These are phyloP conservation scores for Hypomontagnella monticulosa DNA, from an alignment of 495 filamentous ascomycete genomes.

Conservation along the genomic window DNA sequence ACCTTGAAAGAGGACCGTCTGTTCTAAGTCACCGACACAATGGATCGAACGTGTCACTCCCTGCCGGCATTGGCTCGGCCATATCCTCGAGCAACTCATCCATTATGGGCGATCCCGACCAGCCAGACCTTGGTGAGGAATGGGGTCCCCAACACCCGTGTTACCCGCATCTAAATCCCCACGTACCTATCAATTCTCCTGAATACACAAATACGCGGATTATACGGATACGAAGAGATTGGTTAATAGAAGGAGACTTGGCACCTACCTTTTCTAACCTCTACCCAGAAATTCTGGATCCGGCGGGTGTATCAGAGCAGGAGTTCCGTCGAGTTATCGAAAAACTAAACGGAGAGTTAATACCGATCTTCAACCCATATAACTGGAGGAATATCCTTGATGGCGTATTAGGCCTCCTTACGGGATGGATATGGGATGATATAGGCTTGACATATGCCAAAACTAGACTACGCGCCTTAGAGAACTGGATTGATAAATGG, in stretches of 20 bases:
- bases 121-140: constrained; percentile 64
- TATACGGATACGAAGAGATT: constrained; percentile 90
- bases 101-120: constrained; percentile 63
- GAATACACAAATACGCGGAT: constrained; percentile 82
- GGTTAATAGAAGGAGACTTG: constrained; percentile 89
- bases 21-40: constrained; percentile 44
- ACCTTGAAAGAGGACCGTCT: constrained; percentile 62
- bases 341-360: constrained; percentile 76
- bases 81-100: constrained; percentile 62
- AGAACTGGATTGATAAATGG: constrained; percentile 83
- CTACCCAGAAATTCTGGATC: constrained; percentile 94
- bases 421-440: constrained; percentile 95
- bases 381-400: constrained; percentile 76
- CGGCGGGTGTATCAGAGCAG: constrained; percentile 76
- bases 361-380: constrained; percentile 79
- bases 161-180: constrained; percentile 91
- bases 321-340: constrained; percentile 84
- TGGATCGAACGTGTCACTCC: constrained; percentile 51
- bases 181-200: constrained; percentile 79
- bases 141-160: constrained; percentile 94
- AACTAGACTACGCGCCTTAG: constrained; percentile 69
- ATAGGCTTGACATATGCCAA: constrained; percentile 78
- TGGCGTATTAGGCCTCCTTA: constrained; percentile 76
- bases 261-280: constrained; percentile 92
- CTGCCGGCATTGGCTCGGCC: constrained; percentile 58